Evolutionary conservation across 495 filamentous ascomycete species (phyloP), one percentile per base, ranked within the genome.

Genomic region (Apiosordaria backusii): DNA sequence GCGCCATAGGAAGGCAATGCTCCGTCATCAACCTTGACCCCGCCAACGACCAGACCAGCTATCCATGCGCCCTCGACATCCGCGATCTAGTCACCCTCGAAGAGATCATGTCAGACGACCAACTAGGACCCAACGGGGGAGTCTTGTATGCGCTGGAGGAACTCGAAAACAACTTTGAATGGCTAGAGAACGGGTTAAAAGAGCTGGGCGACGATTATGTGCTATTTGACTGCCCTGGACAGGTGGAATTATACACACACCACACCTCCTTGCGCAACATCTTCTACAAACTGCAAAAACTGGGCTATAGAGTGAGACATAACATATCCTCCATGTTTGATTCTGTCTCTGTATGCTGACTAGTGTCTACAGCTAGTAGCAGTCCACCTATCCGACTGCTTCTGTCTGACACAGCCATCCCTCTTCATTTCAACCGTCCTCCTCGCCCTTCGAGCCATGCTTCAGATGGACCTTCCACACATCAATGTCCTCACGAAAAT

Each of bases 401-500:
- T 97, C 75, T 92, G 90, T 76, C 85, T 97, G 29, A 95, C 92
- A 0, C 85, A 92, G 59, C 95, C 95, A 0, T 96, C 92, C 24
- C 89, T 97, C 71, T 99, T 95, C 77, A 91, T 99, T 62, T 97
- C 94, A 68, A 90, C 93, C 61, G 83, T 98, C 64, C 87, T 99
- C 62, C 89, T 98, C 40, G 92, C 91, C 50, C 87, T 99, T 63
- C 90, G 95, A 68, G 91, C 91, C 70, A 99, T 99, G 95, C 87
- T 99, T 29, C 94, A 97, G 79, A 92, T 99, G 81, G 94, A 97
- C 73, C 87, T 98, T 29, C 92, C 95, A 16, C 92, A 97, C 72
- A 82, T 99, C 63, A 98, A 99, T 75, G 91, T 98, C 64, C 84
- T 99, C 24, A 97, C 93, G 21, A 99, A 99, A 79, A 96, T 99